Conservation (phyloP, 139 green algal genomes). For the Micractinium sp. region DNA sequence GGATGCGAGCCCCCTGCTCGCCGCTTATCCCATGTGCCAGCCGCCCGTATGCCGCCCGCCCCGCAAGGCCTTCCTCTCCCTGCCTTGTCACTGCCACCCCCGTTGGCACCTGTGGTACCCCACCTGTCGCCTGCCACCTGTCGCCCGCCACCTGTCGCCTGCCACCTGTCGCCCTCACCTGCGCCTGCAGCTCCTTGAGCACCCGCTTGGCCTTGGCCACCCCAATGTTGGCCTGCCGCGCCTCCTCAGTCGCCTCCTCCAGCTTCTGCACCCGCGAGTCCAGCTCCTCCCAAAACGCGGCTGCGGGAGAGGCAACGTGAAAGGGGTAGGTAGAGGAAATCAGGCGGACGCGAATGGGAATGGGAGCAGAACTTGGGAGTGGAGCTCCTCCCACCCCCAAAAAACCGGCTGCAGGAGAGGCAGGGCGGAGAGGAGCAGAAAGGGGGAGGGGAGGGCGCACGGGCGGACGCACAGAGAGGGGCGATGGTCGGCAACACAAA, state of each 20-base stretch:
- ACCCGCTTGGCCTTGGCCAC: conserved; percentile 72
- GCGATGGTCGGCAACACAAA: background rate
- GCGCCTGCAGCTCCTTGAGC: conserved; percentile 76
- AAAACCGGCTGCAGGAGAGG: too few relatives aligned
- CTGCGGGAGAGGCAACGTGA: background rate
- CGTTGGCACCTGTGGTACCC: background rate
- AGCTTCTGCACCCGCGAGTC: conserved; percentile 50
- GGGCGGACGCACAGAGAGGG: background rate
- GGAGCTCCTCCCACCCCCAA: too few relatives aligned
- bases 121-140: background rate
- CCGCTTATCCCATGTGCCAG: too few relatives aligned
- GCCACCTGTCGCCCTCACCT: background rate
- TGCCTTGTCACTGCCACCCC: background rate
- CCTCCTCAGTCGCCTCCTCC: conserved; percentile 68
- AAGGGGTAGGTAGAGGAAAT: background rate
- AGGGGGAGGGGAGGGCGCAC: background rate
- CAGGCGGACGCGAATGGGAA: too few relatives aligned
- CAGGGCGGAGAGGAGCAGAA: background rate
- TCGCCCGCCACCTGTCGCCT: background rate
- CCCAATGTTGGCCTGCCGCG: conserved; percentile 69
- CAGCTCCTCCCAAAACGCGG: conserved; percentile 47
- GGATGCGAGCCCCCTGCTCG: too few relatives aligned
- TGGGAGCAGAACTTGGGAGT: too few relatives aligned
- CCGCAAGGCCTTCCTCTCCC: too few relatives aligned
- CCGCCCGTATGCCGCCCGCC: too few relatives aligned